Percentiles rank a stretch among this genome's conserved stretches.
These are phyloP conservation scores for Acanthamoeba castellanii DNA, from an alignment of 208 protist species.

Conservation along the genomic window DNA sequence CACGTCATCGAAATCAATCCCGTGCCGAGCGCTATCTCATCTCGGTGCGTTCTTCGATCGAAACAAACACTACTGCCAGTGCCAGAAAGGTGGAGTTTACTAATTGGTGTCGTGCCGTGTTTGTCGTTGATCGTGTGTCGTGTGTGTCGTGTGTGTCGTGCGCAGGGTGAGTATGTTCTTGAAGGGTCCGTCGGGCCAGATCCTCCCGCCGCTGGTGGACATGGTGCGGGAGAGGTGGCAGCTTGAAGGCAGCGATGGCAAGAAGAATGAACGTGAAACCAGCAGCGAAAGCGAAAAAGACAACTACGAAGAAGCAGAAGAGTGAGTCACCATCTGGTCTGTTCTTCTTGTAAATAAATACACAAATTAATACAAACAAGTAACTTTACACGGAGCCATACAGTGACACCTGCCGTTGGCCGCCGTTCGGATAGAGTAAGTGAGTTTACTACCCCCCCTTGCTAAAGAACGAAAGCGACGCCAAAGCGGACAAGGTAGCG, in stretches of 20 bases:
- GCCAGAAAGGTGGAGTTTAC: too few species aligned
- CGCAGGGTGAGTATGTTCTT: slow-evolving; percentile 11
- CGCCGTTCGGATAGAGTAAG: too few species aligned
- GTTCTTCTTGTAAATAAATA: too few species aligned
- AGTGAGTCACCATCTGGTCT: too few species aligned
- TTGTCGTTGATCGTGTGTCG: background rate
- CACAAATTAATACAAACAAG: too few species aligned
- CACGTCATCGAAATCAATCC: slow-evolving; percentile 66
- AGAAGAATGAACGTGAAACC: background rate
- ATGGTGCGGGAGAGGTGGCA: background rate
- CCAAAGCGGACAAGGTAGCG: too few species aligned
- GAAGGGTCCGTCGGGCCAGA: slow-evolving; percentile 60
- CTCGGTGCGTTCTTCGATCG: background rate
- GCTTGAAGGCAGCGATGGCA: background rate
- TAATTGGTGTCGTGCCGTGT: background rate
- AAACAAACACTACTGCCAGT: too few species aligned
- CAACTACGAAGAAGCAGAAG: too few species aligned
- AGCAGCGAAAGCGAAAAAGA: too few species aligned
- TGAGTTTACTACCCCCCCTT: too few species aligned
- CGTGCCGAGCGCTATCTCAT: slow-evolving; percentile 32
- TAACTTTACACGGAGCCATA: background rate
- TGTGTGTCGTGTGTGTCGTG: background rate
- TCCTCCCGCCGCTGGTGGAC: slow-evolving; percentile 39
- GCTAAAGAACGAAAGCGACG: too few species aligned
- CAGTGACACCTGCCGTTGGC: background rate